Percentiles rank a stretch among this genome's conserved stretches.
Evolutionary conservation across 768 basidiomycete genomes (phyloP).

Genomic region (Chiua virens): DNA sequence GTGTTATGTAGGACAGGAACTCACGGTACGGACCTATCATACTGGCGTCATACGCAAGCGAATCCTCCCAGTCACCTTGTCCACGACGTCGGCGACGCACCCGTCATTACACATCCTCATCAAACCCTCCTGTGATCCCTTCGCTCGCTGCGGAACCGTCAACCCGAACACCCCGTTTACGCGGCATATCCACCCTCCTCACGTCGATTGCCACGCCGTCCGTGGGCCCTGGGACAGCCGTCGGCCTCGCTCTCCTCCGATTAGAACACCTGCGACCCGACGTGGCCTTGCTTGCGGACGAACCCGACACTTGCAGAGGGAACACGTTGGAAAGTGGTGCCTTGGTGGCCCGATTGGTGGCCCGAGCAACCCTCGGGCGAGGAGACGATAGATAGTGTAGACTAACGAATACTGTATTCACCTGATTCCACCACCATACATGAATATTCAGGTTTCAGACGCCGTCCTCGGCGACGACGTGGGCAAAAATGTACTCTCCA

Average conservation of each 20-base stretch:
- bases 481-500: slow-evolving; percentile 70
- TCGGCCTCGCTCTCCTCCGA: slow-evolving; percentile 79
- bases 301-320: slow-evolving; percentile 12
- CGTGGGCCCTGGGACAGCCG: slow-evolving; percentile 31
- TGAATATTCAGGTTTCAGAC: no score
- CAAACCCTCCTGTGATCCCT: slow-evolving; percentile 20
- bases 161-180: slow-evolving; percentile 50
- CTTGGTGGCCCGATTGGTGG: slow-evolving; percentile 74
- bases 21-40: slow-evolving; percentile 95
- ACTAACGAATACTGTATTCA: slow-evolving; percentile 13
- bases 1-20: slow-evolving; percentile 96
- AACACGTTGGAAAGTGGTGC: slow-evolving; percentile 44
- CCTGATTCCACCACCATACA: not conserved
- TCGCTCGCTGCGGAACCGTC: slow-evolving; percentile 16
- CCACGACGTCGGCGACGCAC: slow-evolving; percentile 22
- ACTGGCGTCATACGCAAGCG: slow-evolving; percentile 90
- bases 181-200: slow-evolving; percentile 76
- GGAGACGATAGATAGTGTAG: slow-evolving; percentile 16
- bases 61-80: slow-evolving; percentile 74
- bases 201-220: slow-evolving; percentile 43
- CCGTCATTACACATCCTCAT: slow-evolving; percentile 24
- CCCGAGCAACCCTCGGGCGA: slow-evolving; percentile 32
- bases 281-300: slow-evolving; percentile 18
- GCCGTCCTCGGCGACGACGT: slow-evolving; percentile 56
- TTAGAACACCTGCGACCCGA: slow-evolving; percentile 59